Conservation (phyloP, 2,329 filamentous ascomycete species). For the Penicillium sp. region DNA sequence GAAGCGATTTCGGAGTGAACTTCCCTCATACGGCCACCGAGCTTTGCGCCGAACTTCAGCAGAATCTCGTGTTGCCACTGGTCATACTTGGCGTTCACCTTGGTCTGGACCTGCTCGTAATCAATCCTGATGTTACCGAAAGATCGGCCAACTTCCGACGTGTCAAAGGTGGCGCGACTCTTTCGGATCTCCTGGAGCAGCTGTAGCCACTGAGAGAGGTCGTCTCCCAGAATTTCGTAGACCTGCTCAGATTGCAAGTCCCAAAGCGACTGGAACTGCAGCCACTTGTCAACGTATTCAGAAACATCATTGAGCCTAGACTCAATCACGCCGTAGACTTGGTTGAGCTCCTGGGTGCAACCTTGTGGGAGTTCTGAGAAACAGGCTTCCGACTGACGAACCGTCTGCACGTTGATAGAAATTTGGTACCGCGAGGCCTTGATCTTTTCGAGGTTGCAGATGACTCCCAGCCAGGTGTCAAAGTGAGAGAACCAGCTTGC, state of each 20-base stretch:
- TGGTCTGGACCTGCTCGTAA: conserved; percentile 97
- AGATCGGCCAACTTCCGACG: conserved; percentile 82
- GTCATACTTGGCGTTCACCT: conserved; percentile 98
- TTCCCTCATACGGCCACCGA: conserved; percentile 86
- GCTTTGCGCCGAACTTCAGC: conserved; percentile 81
- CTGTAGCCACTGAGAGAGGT: conserved; percentile 88
- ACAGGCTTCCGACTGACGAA: conserved; percentile 45
- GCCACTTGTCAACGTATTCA: conserved; percentile 91
- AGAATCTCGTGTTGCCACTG: conserved; percentile 99
- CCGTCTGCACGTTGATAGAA: conserved; percentile 54
- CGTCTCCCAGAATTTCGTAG: conserved; percentile 84
- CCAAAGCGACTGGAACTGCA: conserved; percentile 98
- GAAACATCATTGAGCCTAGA: conserved; percentile 74
- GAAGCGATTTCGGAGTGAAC: conserved; percentile 88
- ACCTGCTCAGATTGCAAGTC: conserved; percentile 94
- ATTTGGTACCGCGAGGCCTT: conserved; percentile 95
- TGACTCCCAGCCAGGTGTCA: conserved; percentile 85
- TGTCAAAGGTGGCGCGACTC: conserved; percentile 93
- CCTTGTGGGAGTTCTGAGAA: conserved; percentile 81
- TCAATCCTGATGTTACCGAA: conserved; percentile 95
- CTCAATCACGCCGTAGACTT: conserved; percentile 79
- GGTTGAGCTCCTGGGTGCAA: conserved; percentile 71
- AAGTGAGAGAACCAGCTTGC: conserved; percentile 91
- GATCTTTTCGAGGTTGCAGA: conserved; percentile 88
- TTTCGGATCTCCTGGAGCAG: conserved; percentile 95